phyloP scores from a whole-genome alignment of 2,329 filamentous ascomycete genomes.

The Diaporthe sp. region DNA sequence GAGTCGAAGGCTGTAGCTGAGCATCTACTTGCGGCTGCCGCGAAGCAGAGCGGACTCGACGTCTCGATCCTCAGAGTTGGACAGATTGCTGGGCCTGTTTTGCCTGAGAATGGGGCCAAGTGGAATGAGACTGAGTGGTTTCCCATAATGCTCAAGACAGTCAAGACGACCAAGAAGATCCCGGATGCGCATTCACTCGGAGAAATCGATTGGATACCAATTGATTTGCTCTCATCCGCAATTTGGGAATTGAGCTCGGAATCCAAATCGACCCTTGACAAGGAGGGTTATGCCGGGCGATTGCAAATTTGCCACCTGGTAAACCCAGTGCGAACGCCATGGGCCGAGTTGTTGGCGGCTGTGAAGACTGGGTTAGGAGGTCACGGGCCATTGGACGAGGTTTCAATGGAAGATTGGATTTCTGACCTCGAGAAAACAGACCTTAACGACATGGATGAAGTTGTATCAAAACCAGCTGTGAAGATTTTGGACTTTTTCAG shows the following conservation, averaged over 20 bases:
- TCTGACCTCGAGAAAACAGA: background rate
- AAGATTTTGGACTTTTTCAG: slow-evolving; percentile 33
- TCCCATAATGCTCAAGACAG: slow-evolving; percentile 40
- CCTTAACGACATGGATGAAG: background rate
- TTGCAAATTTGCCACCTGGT: slow-evolving; percentile 22
- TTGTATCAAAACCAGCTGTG: slow-evolving; percentile 12
- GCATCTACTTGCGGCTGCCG: slow-evolving; percentile 36
- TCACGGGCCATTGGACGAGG: background rate
- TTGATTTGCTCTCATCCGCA: slow-evolving; percentile 34
- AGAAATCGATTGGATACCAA: slow-evolving; percentile 42
- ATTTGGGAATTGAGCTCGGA: slow-evolving; percentile 39
- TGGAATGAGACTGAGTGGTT: slow-evolving; percentile 44
- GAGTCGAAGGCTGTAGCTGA: slow-evolving; percentile 42
- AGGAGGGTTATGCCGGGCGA: background rate
- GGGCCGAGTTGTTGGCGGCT: slow-evolving; percentile 2
- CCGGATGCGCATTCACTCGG: slow-evolving; percentile 36
- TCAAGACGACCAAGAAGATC: slow-evolving; percentile 37
- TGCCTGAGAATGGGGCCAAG: slow-evolving; percentile 14
- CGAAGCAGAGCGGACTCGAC: slow-evolving; percentile 8
- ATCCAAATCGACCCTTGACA: too few species aligned
- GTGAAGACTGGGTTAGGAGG: slow-evolving; percentile 15
- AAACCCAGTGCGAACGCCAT: slow-evolving; percentile 13
- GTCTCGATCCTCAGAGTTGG: slow-evolving; percentile 40
- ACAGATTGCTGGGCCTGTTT: slow-evolving; percentile 41
- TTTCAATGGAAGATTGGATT: slow-evolving; percentile 23